Evolutionary conservation across 2,329 filamentous ascomycete species (phyloP), one percentile per base, ranked within the genome.

Genomic region (Nothophoma quercina): DNA sequence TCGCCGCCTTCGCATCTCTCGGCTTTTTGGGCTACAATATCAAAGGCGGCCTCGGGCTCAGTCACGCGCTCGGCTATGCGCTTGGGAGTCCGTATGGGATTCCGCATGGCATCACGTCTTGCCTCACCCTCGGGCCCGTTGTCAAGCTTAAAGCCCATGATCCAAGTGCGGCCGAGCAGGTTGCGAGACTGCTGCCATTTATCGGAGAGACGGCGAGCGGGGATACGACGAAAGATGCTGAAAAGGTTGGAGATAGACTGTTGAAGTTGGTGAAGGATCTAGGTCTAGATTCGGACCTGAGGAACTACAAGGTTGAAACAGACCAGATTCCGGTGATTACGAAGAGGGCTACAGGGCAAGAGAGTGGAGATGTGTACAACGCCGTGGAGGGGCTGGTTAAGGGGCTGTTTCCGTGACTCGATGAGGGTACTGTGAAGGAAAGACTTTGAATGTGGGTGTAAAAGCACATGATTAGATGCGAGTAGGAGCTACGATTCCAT

Each of bases 41-140:
- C 22, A 78, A 79, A 35, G 79, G 79, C n/a, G 76, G 77, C 0
- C 64, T 84, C 0, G 82, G 82, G 0, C 68, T 85, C 2, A 73
- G 66, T 3, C 79, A 81, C 50, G 67, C 70, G 0, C 57, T 81
- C 41, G 78, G 79, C 0, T 83, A 85, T 59, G 81, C 82, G 0
- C 68, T 85, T 2, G 83, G 83, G 0, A 77, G 74, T 2, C 82
- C 83, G 0, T 85, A 84, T 56, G 65, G 72, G 0, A 85, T 85
- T 30, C 83, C 83, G 0, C 82, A 85, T 56, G 82, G 82, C 0
- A 78, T 83, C 36, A 85, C 82, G 0, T 79, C 76, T 1, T 84
- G 82, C 59, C 61, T 85, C 38, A 83, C 81, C 0, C 72, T 85
- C 0, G 79, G 80, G 0, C 79, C 81, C 47, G 82, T 84, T 0